phyloP scores from a whole-genome alignment of 257 asterid genomes.

The Lantana camara region DNA sequence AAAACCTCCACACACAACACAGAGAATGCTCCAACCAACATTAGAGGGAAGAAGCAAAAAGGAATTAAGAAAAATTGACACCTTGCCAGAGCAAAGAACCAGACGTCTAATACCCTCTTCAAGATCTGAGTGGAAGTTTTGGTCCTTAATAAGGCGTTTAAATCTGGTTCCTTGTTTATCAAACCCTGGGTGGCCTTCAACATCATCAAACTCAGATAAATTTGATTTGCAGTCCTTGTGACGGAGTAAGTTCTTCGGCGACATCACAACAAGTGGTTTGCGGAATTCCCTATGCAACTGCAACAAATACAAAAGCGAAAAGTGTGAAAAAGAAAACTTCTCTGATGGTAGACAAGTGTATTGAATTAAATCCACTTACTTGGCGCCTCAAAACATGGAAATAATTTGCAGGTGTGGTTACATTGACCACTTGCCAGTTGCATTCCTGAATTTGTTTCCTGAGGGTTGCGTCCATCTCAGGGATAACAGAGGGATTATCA shows the following conservation, averaged over 20 bases:
- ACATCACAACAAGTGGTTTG: slow-evolving; percentile 91
- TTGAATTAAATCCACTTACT: slow-evolving; percentile 40
- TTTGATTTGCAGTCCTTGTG: slow-evolving; percentile 93
- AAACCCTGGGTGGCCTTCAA: slow-evolving; percentile 93
- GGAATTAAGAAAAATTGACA: slow-evolving; percentile 30
- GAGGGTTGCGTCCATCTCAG: slow-evolving; percentile 92
- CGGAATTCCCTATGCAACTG: slow-evolving; percentile 95
- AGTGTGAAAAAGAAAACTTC: slow-evolving; percentile 28
- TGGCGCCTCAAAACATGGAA: slow-evolving; percentile 95
- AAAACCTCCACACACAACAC: too few relatives aligned
- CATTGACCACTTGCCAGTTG: slow-evolving; percentile 98
- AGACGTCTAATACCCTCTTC: slow-evolving; percentile 87
- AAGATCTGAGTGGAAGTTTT: slow-evolving; percentile 69
- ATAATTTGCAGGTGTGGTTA: slow-evolving; percentile 94
- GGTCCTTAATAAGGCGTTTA: slow-evolving; percentile 93
- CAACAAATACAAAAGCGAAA: slow-evolving; percentile 14
- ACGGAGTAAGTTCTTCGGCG: slow-evolving; percentile 94
- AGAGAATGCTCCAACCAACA: too few relatives aligned
- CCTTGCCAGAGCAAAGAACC: slow-evolving; percentile 96
- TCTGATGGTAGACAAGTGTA: background rate
- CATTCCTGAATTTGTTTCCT: slow-evolving; percentile 92
- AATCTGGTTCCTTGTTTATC: slow-evolving; percentile 98
- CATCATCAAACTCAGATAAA: slow-evolving; percentile 90
- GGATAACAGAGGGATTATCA: slow-evolving; percentile 80
- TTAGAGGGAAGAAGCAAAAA: too few relatives aligned